phyloP scores from a whole-genome alignment of 371 early-diverging fungal genomes.

The Massospora cicadina region DNA sequence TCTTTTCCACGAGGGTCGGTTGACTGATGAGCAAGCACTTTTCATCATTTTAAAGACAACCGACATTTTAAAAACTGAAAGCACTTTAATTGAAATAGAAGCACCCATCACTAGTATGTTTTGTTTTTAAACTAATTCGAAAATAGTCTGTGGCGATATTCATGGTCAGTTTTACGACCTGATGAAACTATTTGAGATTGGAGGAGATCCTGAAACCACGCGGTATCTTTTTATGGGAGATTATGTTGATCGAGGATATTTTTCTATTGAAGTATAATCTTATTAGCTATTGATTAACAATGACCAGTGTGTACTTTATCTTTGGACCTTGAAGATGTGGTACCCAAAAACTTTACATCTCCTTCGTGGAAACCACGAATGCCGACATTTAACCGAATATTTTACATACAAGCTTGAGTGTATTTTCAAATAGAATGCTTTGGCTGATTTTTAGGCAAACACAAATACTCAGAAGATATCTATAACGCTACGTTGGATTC shows the following conservation, averaged over 20 bases:
- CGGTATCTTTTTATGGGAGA: conserved; percentile 90
- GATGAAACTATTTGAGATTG: conserved; percentile 94
- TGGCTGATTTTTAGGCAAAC: conserved; percentile 36
- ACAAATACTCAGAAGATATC: conserved; percentile 86
- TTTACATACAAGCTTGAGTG: conserved; percentile 95
- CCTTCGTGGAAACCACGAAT: conserved; percentile 97
- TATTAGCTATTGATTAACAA: neutral
- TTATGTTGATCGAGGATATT: conserved; percentile 97
- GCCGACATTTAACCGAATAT: conserved; percentile 91
- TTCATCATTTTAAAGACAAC: conserved; percentile 56
- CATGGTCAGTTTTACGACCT: conserved; percentile 99
- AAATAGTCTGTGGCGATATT: conserved; percentile 90
- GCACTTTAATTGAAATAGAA: conserved; percentile 67
- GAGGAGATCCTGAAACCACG: conserved; percentile 80
- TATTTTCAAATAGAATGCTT: conserved; percentile 18
- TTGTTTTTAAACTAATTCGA: conserved; percentile 7
- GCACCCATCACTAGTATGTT: conserved; percentile 71
- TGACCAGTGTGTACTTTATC: conserved; percentile 76
- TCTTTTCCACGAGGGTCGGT: conserved; percentile 76
- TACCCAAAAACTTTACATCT: conserved; percentile 82
- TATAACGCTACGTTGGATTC: conserved; percentile 85
- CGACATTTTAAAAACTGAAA: conserved; percentile 54
- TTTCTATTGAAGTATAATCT: conserved; percentile 55
- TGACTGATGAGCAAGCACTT: conserved; percentile 82
- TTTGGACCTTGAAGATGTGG: conserved; percentile 81